Evolutionary conservation across 768 basidiomycete species (phyloP), one percentile per base, ranked within the genome.

Genomic region (Rhodocollybia butyracea): DNA sequence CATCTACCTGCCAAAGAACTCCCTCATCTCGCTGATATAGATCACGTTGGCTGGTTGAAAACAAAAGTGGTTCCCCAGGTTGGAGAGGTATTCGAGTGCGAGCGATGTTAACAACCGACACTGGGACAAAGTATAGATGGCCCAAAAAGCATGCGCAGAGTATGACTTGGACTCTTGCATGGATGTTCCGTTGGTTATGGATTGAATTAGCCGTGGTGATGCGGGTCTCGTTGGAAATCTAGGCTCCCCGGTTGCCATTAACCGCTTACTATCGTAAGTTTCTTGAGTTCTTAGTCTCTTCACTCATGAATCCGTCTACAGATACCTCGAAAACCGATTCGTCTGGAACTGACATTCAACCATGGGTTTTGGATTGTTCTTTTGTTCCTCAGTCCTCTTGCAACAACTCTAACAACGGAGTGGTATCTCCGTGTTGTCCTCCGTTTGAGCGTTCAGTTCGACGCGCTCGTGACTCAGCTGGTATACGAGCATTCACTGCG

Each of bases 321-420:
- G 80, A 30, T 84, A 88, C 61, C 68, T 91, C n/a, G 86, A 89
- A 67, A n/a, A 75, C 66, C 3, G 68, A 71, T 15, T 82, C 82
- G 3, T 62, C 76, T 54, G 73, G 67, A 19, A 73, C 84, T 0
- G 60, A 68, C 10, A 66, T 86, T 29, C 77, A 77, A 27, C 88
- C 88, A 0, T 88, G 86, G 81, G 77, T 89, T n/a, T 6, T 89
- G 88, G 86, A 77, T 89, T 15, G 27, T 68, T 0, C 68, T 70
- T 61, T 68, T 85, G 11, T 76, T 83, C 58, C 40, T 77, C 10
- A 82, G 80, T 12, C 79, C 82, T 15, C 63, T 73, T 4, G 0
- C 76, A 3, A 68, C 64, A 12, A 69, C 77, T 5, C 24, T 85
- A 7, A 60, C 69, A 29, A 74, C 77, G 55, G 82, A 89, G 58